These are phyloP conservation scores for Penicillium pulvis DNA, from an alignment of 495 filamentous ascomycete genomes.

Conservation along the genomic window DNA sequence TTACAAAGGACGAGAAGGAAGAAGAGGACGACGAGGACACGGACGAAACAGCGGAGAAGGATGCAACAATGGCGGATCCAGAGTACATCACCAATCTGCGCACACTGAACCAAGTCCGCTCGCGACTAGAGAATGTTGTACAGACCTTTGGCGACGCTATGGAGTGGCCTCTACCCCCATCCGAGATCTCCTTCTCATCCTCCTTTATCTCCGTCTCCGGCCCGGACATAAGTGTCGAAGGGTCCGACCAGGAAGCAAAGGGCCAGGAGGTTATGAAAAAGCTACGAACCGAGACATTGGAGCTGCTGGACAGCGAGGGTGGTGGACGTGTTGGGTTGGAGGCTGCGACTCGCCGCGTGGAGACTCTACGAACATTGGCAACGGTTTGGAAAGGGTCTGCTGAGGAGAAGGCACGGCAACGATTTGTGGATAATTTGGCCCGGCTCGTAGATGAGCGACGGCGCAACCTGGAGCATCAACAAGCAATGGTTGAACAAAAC, in stretches of 20 bases:
- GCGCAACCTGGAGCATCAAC: constrained; percentile 55
- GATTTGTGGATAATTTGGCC: constrained; percentile 78
- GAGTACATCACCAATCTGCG: constrained; percentile 74
- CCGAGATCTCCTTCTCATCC: constrained; percentile 67
- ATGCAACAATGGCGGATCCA: constrained; percentile 50
- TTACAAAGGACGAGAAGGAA: constrained; percentile 16
- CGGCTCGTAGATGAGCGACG: constrained; percentile 59
- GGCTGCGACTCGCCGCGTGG: constrained; percentile 69
- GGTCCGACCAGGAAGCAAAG: constrained; percentile 71
- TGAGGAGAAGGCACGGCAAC: constrained; percentile 82
- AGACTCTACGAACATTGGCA: constrained; percentile 69
- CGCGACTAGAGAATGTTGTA: constrained; percentile 80
- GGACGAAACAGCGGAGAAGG: constrained; percentile 1
- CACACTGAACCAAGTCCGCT: constrained; percentile 79
- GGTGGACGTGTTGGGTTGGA: constrained; percentile 53
- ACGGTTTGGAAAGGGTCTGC: constrained; percentile 90
- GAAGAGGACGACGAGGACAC: constrained; percentile 14
- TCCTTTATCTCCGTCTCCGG: constrained; percentile 82
- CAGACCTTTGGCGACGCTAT: constrained; percentile 90
- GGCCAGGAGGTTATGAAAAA: constrained; percentile 71
- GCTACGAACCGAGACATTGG: constrained; percentile 70
- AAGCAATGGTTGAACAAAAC: constrained; percentile 46
- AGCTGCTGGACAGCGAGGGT: constrained; percentile 58
- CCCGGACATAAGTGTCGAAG: constrained; percentile 64
- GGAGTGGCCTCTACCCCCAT: constrained; percentile 87